Base-by-base conservation (phyloP, 2,329 filamentous ascomycete species). In the Podosphaera leucotricha region DNA sequence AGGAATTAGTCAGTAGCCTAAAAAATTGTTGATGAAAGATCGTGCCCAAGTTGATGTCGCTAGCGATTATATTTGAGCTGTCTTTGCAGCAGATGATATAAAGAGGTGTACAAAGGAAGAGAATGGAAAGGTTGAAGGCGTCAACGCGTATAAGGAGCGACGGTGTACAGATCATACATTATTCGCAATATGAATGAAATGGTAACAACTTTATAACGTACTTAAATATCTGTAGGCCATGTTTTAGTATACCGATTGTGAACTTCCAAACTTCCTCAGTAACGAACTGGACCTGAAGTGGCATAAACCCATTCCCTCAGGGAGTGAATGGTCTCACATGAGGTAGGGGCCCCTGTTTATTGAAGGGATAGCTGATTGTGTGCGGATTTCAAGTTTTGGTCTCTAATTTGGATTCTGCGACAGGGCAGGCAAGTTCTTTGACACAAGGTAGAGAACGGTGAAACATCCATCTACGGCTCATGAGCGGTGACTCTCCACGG, bases 11-110 rank as follows among this genome's bases (percentile, higher is more conserved):
- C 10, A 22, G 22, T 13, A 20, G 8, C n/a, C 8, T 11, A 26
- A 16, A 26, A 56, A 52, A 52, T 50, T 13, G 30, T 47, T 48
- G 41, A 44, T 43, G 21, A 26, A 36, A 28, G 16, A 44, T 38
- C 37, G 37, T 16, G 37, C 8, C 11, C 37, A 20, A 38, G 19
- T 2, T 11, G 10, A 11, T 3, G 16, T 22, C 16, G 18, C 18
- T 38, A 6, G 20, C 16, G 37, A 38, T 22, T 38, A 13, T 38
- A 19, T 22, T 19, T 38, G n/a, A 15, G 16, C 19, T 15, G 38
- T 22, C 5, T 7, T 2, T 41, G 11, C 21, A 22, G 11, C 18
- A 26, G 15, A 16, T 24, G 1, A 16, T 26, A 41, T 26, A 16
- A 26, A 8, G 11, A 16, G n/a, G 20, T 6, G 13, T 16, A 41